Evolutionary conservation across 164 flowering plant species (phyloP).

Genomic region (Stephania cephalantha): DNA sequence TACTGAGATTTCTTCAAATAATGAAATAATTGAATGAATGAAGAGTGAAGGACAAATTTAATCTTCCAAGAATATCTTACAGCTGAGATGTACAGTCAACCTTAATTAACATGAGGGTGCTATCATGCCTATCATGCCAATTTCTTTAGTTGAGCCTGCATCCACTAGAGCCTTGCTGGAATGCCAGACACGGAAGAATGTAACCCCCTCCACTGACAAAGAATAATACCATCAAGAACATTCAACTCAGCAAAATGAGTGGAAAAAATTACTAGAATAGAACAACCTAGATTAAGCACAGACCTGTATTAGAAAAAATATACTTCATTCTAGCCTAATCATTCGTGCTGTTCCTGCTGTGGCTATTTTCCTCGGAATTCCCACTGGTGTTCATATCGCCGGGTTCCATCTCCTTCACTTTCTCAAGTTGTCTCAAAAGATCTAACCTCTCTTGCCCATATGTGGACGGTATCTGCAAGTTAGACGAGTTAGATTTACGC

Average conservation of each 20-base stretch:
- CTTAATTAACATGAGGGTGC: constrained; percentile 48
- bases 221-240: constrained; percentile 23
- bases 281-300: neutral
- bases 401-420: constrained; percentile 71
- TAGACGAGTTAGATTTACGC: neutral
- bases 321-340: constrained; percentile 10
- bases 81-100: constrained; percentile 59
- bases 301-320: neutral
- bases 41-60: constrained; percentile 25
- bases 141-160: constrained; percentile 54
- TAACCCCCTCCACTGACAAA: constrained; percentile 37
- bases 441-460: constrained; percentile 86
- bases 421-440: constrained; percentile 93
- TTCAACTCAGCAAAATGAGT: constrained; percentile 1
- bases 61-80: constrained; percentile 51
- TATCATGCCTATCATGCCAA: constrained; percentile 48
- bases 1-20: constrained; percentile 17
- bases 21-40: constrained; percentile 41
- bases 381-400: constrained; percentile 41
- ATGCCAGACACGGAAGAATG: constrained; percentile 75
- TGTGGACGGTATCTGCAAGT: constrained; percentile 73
- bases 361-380: constrained; percentile 30
- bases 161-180: constrained; percentile 89
- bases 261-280: neutral
- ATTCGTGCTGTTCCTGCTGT: constrained; percentile 15